phyloP scores from a whole-genome alignment of 2,329 filamentous ascomycete genomes.

The Diaporthe ampelina region DNA sequence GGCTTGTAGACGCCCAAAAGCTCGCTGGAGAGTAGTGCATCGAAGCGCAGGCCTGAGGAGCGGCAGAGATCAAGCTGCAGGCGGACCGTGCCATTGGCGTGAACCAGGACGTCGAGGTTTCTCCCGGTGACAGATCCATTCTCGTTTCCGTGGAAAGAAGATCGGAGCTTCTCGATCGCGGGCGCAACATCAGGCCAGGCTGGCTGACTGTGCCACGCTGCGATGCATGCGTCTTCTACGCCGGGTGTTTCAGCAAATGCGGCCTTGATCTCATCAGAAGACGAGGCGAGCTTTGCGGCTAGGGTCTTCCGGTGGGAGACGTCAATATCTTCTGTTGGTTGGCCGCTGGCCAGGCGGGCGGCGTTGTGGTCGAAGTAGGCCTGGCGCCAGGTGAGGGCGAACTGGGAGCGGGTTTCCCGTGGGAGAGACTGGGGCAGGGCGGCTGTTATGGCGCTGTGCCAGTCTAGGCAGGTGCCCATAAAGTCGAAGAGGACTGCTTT shows the following conservation, averaged over 20 bases:
- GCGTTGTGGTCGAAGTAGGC: constrained; percentile 63
- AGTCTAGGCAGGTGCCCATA: constrained; percentile 71
- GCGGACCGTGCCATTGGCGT: constrained; percentile 68
- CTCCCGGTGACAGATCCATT: constrained; percentile 38
- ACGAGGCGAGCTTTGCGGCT: constrained; percentile 50
- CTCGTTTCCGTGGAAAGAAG: constrained; percentile 2
- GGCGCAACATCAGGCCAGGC: constrained; percentile 65
- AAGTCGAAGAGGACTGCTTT: constrained; percentile 69
- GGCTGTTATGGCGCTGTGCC: constrained; percentile 59
- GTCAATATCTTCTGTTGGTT: constrained; percentile 64
- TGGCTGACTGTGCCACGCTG: constrained; percentile 62
- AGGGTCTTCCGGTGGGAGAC: constrained; percentile 60
- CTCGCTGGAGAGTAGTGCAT: constrained; percentile 67
- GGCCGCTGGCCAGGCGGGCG: constrained; percentile 51
- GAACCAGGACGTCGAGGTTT: constrained; percentile 60
- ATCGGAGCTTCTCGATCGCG: constrained; percentile 56
- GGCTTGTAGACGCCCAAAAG: constrained; percentile 65
- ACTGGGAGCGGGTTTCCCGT: constrained; percentile 49
- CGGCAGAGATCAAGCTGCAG: constrained; percentile 66
- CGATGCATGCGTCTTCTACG: constrained; percentile 47
- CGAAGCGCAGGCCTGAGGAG: constrained; percentile 62
- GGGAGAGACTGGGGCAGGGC: constrained; percentile 53
- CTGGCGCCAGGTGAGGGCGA: constrained; percentile 66
- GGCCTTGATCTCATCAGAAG: constrained; percentile 42
- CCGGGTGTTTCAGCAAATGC: constrained; percentile 43